Evolutionary conservation across 1,284 basidiomycete species (phyloP).

Genomic region (Ganoderma lucidum): DNA sequence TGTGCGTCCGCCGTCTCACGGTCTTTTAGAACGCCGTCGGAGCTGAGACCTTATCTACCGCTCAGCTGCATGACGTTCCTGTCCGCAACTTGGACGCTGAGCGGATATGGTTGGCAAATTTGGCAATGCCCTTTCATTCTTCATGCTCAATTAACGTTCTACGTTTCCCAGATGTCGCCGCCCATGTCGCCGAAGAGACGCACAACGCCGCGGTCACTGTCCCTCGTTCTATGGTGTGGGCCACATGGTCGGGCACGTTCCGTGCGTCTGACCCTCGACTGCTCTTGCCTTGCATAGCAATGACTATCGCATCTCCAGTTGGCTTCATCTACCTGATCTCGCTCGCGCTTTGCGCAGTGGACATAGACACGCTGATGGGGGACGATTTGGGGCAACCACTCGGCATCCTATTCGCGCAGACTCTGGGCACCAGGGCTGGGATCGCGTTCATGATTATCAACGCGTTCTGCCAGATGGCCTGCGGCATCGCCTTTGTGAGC

Average conservation of each 20-base stretch:
- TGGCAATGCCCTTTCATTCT: constrained; percentile 68
- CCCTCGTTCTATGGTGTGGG: constrained; percentile 78
- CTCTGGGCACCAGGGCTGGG: constrained; percentile 27
- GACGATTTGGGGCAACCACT: constrained; percentile 33
- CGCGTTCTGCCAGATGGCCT: constrained; percentile 64
- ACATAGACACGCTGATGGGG: constrained; percentile 30
- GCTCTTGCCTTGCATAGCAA: not conserved
- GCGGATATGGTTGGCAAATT: constrained; percentile 57
- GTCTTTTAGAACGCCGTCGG: not conserved
- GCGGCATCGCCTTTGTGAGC: constrained; percentile 52
- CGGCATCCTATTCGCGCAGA: constrained; percentile 27
- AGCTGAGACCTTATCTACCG: not conserved
- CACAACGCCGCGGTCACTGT: constrained; percentile 72
- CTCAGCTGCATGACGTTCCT: constrained; percentile 11
- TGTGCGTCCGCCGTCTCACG: not conserved
- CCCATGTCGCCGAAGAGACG: constrained; percentile 79
- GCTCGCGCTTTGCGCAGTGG: constrained; percentile 41
- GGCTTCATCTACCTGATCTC: constrained; percentile 62
- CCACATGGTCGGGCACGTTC: constrained; percentile 61
- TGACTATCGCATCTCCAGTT: constrained; percentile 35
- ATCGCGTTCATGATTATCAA: constrained; percentile 31
- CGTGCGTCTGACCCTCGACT: constrained; percentile 9
- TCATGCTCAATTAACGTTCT: not conserved
- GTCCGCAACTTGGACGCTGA: constrained; percentile 10
- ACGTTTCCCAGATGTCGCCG: constrained; percentile 81